These are phyloP conservation scores for Candida xiaguanensis DNA, from an alignment of 805 yeast species.

Conservation along the genomic window DNA sequence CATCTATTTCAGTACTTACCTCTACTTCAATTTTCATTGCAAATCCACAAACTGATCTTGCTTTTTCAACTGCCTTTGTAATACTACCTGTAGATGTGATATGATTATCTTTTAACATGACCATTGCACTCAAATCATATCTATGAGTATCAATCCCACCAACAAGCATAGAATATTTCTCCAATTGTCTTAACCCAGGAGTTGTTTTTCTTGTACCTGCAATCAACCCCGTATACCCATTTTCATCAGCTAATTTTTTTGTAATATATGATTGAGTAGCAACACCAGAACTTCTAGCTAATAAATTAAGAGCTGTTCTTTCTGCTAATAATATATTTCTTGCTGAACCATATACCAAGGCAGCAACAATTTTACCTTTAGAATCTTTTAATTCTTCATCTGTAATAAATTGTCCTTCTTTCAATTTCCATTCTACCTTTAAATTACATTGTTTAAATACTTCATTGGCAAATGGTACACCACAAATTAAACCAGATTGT, in stretches of 20 bases:
- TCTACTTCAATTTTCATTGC: constrained; percentile 90
- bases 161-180: constrained; percentile 90
- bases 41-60: constrained; percentile 82
- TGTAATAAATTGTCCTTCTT: constrained; percentile 58
- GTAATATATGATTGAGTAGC: constrained; percentile 71
- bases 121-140: constrained; percentile 88
- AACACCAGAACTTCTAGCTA: constrained; percentile 82
- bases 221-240: constrained; percentile 76
- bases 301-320: constrained; percentile 76
- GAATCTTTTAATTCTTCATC: constrained; percentile 42
- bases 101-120: constrained; percentile 94
- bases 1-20: constrained; percentile 80
- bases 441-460: constrained; percentile 75
- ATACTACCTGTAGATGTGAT: constrained; percentile 91
- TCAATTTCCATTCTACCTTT: constrained; percentile 63
- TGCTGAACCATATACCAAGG: constrained; percentile 76
- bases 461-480: constrained; percentile 86
- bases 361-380: constrained; percentile 62
- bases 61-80: constrained; percentile 73
- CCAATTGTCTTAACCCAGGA: constrained; percentile 85
- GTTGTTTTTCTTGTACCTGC: constrained; percentile 98
- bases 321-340: constrained; percentile 78
- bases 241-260: constrained; percentile 54
- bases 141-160: constrained; percentile 95
- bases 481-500: constrained; percentile 73